Evolutionary conservation across 208 protist genomes (phyloP).

Genomic region (Acanthamoeba royreba): DNA sequence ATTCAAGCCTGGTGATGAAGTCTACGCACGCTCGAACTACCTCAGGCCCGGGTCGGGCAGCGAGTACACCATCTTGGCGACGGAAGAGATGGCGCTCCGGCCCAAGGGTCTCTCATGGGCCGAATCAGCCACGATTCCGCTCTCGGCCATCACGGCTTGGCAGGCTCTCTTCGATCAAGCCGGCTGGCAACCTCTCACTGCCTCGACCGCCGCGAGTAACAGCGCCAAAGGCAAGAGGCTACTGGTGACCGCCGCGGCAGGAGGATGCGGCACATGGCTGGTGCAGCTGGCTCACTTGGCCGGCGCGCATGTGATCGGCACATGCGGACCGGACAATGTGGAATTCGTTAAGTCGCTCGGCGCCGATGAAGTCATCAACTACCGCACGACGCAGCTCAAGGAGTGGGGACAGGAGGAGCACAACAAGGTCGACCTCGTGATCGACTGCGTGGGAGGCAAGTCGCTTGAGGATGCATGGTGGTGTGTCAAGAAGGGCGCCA

Average conservation of each 20-base stretch:
- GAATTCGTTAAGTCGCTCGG: conserved; percentile 80
- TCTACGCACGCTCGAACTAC: neutral
- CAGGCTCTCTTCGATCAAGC: neutral
- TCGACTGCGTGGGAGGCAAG: neutral
- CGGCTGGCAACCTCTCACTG: neutral
- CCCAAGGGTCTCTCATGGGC: neutral
- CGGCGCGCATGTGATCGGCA: conserved; percentile 84
- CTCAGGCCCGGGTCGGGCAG: neutral
- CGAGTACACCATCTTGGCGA: neutral
- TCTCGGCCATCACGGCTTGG: neutral
- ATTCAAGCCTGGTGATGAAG: neutral
- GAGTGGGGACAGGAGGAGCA: neutral
- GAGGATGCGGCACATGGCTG: conserved; percentile 88
- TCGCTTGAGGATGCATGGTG: neutral
- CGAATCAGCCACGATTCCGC: neutral
- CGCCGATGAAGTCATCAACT: conserved; percentile 85
- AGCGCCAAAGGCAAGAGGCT: conserved; percentile 2
- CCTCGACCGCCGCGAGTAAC: neutral
- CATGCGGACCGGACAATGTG: conserved; percentile 84
- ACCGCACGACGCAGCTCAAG: neutral
- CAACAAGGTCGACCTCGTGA: neutral
- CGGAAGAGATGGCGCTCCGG: neutral
- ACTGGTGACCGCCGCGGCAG: conserved; percentile 86
- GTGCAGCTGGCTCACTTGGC: conserved; percentile 88
- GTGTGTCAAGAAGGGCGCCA: neutral